Evolutionary conservation across 2,329 filamentous ascomycete genomes (phyloP), one percentile per base, ranked within the genome.

Genomic region (Colletotrichum sp.): DNA sequence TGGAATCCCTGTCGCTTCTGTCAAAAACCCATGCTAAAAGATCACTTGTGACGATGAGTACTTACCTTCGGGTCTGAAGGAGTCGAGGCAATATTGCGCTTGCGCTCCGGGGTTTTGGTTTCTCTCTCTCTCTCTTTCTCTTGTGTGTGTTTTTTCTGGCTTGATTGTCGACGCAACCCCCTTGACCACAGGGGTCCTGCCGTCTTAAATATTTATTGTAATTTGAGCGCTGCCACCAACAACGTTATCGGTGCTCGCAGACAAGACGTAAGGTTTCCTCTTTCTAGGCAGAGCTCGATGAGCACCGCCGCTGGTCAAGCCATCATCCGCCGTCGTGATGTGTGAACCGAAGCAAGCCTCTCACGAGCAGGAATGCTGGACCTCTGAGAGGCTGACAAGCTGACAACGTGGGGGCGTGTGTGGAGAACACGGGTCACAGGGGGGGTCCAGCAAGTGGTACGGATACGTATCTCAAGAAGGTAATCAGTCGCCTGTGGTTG

Each of bases 1-100:
- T 24, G 39, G 5, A 75, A 75, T 72, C 73, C 73, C 69, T 75
- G 73, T 68, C 73, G 44, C 39, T 66, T 44, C 69, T 72, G 55
- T 71, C 65, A 52, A 68, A 75, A 71, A 70, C 57, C 55, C 57
- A 34, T 68, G n/a, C 21, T n/a, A 60, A 72, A 72, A 34, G 18
- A 55, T 16, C 39, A 36, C 34, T 52, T 57, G 44, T 75, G 52
- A 72, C 55, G 44, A 30, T 72, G 64, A 57, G 18, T 39, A 75
- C 73, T 6, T 72, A 72, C 73, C 69, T 39, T 39, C 49, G 26
- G 36, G 18, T 55, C 34, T 34, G 21, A 67, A 49, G 24, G 60
- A 26, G 59, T 28, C 34, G 36, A 18, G 59, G 36, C 49, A 32
- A 49, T 71, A 18, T 28, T 71, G 49, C 15, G 49, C 32, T 68